A percentile compares a stretch with the other conserved stretches of the same genome.
Evolutionary conservation across 805 yeast genomes (phyloP).

Genomic region (Barnettozyma californica): DNA sequence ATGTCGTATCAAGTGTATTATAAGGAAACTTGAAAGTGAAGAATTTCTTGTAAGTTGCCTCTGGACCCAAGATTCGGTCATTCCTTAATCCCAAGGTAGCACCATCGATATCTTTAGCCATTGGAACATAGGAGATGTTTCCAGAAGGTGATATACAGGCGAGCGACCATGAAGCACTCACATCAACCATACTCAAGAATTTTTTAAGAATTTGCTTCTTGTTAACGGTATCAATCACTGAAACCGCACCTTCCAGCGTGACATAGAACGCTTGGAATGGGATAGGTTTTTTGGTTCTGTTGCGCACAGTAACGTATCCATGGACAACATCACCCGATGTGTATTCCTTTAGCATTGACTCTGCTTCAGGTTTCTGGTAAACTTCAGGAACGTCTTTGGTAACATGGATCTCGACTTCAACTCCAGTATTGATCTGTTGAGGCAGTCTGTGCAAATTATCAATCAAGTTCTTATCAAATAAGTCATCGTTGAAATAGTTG

Average conservation of each 20-base stretch:
- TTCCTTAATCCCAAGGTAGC: slow-evolving; percentile 44
- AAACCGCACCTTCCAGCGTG: slow-evolving; percentile 39
- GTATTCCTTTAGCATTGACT: slow-evolving; percentile 45
- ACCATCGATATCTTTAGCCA: slow-evolving; percentile 43
- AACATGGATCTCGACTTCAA: slow-evolving; percentile 44
- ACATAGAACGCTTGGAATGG: slow-evolving; percentile 60
- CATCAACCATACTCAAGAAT: slow-evolving; percentile 54
- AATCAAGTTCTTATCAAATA: slow-evolving; percentile 34
- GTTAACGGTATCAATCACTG: slow-evolving; percentile 27
- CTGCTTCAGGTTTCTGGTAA: slow-evolving; percentile 20
- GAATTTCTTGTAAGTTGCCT: slow-evolving; percentile 48
- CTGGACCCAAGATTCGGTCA: slow-evolving; percentile 43
- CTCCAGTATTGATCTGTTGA: slow-evolving; percentile 27
- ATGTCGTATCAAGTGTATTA: slow-evolving; percentile 45
- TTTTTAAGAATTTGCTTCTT: slow-evolving; percentile 38
- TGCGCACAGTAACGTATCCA: slow-evolving; percentile 51
- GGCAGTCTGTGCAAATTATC: slow-evolving; percentile 49
- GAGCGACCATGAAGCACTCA: slow-evolving; percentile 50
- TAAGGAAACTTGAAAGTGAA: slow-evolving; percentile 56
- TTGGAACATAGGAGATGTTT: slow-evolving; percentile 41
- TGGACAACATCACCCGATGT: slow-evolving; percentile 63
- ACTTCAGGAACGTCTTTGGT: slow-evolving; percentile 48
- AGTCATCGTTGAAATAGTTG: background rate
- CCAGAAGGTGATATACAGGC: slow-evolving; percentile 47
- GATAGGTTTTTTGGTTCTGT: slow-evolving; percentile 40